Percentiles rank a stretch among this genome's conserved stretches.
Evolutionary conservation across 1,284 basidiomycete species (phyloP).

Genomic region (Pisolithus thermaeus): DNA sequence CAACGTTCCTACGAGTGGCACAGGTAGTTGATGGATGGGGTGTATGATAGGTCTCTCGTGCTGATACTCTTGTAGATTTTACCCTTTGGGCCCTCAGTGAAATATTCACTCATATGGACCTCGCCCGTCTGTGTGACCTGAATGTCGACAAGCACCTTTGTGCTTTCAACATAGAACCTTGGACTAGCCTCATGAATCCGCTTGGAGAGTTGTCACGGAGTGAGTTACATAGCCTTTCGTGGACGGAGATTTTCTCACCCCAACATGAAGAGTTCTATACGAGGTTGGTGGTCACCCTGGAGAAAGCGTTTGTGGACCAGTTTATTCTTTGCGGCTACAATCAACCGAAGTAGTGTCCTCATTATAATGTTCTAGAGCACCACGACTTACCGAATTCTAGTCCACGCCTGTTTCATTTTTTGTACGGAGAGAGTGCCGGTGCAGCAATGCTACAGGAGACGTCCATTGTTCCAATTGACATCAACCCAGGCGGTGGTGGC

Average conservation of each 20-base stretch:
- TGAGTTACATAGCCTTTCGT: slow-evolving; percentile 13
- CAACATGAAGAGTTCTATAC: slow-evolving; percentile 33
- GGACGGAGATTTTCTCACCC: slow-evolving; percentile 2
- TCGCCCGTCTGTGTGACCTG: slow-evolving; percentile 37
- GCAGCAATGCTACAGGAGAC: slow-evolving; percentile 29
- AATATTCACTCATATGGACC: slow-evolving; percentile 60
- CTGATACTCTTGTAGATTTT: slow-evolving; percentile 27
- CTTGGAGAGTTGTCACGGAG: slow-evolving; percentile 38
- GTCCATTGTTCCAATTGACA: slow-evolving; percentile 36
- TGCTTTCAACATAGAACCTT: slow-evolving; percentile 31
- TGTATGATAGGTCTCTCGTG: not conserved
- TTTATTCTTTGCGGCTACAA: slow-evolving; percentile 17
- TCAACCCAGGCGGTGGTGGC: slow-evolving; percentile 22
- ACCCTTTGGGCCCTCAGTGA: slow-evolving; percentile 53
- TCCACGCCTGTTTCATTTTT: slow-evolving; percentile 37
- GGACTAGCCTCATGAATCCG: slow-evolving; percentile 27
- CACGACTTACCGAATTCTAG: slow-evolving; percentile 8
- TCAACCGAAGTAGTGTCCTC: slow-evolving; percentile 26
- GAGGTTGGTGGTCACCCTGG: slow-evolving; percentile 31
- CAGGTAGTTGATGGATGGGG: slow-evolving; percentile 25
- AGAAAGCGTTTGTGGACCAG: slow-evolving; percentile 28
- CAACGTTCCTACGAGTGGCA: slow-evolving; percentile 22
- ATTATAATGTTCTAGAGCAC: not conserved
- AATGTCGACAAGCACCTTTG: slow-evolving; percentile 33
- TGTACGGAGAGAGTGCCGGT: slow-evolving; percentile 32